Evolutionary conservation across 768 basidiomycete genomes (phyloP).

Genomic region (Termitomyces heimii): DNA sequence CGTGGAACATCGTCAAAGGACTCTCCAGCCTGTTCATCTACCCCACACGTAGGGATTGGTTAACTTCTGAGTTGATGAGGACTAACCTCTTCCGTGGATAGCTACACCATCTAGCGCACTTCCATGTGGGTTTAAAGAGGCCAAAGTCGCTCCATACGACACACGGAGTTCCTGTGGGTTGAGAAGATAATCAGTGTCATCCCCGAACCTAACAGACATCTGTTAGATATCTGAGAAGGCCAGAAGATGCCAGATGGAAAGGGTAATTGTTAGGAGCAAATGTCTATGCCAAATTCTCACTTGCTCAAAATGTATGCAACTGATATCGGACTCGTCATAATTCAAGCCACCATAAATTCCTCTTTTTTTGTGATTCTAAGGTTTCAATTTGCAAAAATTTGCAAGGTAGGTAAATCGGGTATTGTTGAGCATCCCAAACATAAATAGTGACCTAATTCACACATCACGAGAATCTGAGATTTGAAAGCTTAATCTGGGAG

Average conservation of each 20-base stretch:
- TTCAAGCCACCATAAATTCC: too few species aligned
- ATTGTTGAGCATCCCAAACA: too few species aligned
- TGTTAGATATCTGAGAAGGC: not conserved
- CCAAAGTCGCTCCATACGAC: not conserved
- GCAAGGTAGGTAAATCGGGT: too few species aligned
- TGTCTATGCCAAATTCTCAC: not conserved
- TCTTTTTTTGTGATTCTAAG: too few species aligned
- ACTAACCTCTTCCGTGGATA: not conserved
- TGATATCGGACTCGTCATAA: too few species aligned
- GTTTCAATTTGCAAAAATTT: too few species aligned
- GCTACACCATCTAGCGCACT: not conserved
- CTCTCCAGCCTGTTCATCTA: constrained; percentile 11
- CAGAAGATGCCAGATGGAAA: not conserved
- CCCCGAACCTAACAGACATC: not conserved
- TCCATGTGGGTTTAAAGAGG: not conserved
- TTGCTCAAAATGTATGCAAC: not conserved
- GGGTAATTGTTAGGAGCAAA: not conserved
- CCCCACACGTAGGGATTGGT: too few species aligned
- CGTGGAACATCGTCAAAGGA: constrained; percentile 14
- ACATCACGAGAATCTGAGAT: too few species aligned
- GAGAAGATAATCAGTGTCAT: not conserved
- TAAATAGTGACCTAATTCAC: too few species aligned
- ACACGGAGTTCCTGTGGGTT: not conserved
- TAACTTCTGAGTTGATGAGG: not conserved
- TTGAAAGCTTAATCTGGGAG: too few species aligned